Evolutionary conservation across 805 yeast genomes (phyloP).

Genomic region (Phaffomyces opuntiae): DNA sequence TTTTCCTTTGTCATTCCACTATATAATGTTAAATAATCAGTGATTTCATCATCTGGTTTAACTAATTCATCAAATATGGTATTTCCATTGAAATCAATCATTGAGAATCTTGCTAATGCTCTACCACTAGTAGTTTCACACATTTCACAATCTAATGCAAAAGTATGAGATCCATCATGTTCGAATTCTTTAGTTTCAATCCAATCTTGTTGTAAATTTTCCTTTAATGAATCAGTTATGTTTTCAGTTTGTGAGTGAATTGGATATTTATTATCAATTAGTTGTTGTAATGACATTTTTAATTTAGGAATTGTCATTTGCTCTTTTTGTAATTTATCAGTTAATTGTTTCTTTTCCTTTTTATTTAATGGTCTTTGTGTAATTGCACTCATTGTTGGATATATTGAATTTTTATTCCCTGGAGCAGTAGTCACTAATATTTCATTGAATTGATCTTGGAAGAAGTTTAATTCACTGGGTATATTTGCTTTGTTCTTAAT

Average conservation of each 20-base stretch:
- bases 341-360: conserved; percentile 41
- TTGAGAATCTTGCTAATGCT: conserved; percentile 71
- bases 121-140: conserved; percentile 56
- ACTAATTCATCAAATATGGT: conserved; percentile 69
- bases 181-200: conserved; percentile 45
- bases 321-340: conserved; percentile 22
- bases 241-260: conserved; percentile 39
- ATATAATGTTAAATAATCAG: conserved; percentile 73
- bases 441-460: conserved; percentile 33
- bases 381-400: conserved; percentile 49
- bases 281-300: conserved; percentile 39
- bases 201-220: conserved; percentile 34
- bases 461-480: conserved; percentile 15
- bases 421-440: conserved; percentile 53
- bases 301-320: conserved; percentile 46
- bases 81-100: conserved; percentile 56
- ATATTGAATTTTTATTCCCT: conserved; percentile 53
- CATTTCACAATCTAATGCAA: conserved; percentile 93
- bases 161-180: conserved; percentile 56
- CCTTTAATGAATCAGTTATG: background rate
- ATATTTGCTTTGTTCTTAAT: background rate
- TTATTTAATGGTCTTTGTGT: conserved; percentile 50
- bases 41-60: conserved; percentile 66
- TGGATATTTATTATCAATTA: conserved; percentile 51
- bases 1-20: conserved; percentile 82